These are phyloP conservation scores for Trametes hirsuta DNA, from an alignment of 1,284 basidiomycete species.

Conservation along the genomic window DNA sequence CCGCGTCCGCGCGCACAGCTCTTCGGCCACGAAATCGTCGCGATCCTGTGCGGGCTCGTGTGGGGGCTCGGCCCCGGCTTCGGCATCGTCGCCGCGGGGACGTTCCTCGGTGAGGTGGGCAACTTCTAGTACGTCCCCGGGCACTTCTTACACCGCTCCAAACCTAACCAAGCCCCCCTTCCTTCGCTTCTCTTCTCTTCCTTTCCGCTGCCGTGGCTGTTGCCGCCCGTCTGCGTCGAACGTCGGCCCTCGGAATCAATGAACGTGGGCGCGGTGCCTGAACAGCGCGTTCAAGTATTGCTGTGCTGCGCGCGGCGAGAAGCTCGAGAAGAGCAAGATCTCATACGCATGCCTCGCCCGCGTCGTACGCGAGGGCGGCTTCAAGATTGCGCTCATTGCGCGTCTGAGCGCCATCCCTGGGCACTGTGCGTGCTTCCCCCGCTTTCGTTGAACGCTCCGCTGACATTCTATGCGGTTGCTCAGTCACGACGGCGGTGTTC, in stretches of 20 bases:
- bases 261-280: neutral
- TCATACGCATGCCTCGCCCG: conserved; percentile 78
- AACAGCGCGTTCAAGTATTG: conserved; percentile 67
- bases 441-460: neutral
- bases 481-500: conserved; percentile 75
- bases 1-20: conserved; percentile 42
- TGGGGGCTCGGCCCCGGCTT: conserved; percentile 74
- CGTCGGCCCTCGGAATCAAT: neutral
- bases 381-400: conserved; percentile 74
- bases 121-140: conserved; percentile 63
- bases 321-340: conserved; percentile 72
- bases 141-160: neutral
- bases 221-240: neutral
- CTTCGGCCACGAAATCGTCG: conserved; percentile 80
- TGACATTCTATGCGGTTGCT: neutral
- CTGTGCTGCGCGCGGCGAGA: conserved; percentile 65
- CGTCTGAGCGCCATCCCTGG: conserved; percentile 83
- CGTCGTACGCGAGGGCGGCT: conserved; percentile 80
- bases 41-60: conserved; percentile 76
- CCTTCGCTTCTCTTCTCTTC: neutral
- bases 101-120: conserved; percentile 68
- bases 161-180: too few species aligned
- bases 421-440: conserved; percentile 52
- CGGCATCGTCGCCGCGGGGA: conserved; percentile 67
- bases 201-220: too few species aligned